Base-by-base conservation (phyloP, 192 early-diverging fungal species). In the Coemansia sp. region DNA sequence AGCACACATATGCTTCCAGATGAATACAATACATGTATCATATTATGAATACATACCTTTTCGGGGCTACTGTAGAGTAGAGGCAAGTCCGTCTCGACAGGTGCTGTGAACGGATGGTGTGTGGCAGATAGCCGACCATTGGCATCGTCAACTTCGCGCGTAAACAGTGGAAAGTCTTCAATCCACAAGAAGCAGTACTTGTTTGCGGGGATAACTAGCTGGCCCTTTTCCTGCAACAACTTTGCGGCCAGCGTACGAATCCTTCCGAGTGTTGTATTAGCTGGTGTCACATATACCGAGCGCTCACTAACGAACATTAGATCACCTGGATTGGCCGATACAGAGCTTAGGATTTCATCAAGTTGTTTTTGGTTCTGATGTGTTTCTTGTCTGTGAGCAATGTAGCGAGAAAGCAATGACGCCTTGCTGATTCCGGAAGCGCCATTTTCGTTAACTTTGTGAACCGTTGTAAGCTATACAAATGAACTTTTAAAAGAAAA, bases 91-190 rank as follows among this genome's bases (percentile, higher is more conserved):
- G 86, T 75, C 3, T 79, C 63, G 5, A 80, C 67, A 2, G 91
- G 92, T 2, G 94, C 89, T 3, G 94, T 96, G 63, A 96, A 96
- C 4, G 94, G 94, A 67, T 96, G 92, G 67, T 96, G 94, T 0
- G 92, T 96, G 18, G 94, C 80, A 11, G 78, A 68, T 9, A 87
- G 67, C 34, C 40, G 53, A 15, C 60, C 62, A 22, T 67, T 34
- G 3, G 66, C 66, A 15, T 73, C 80, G 33, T 84, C 83, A 4
- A 77, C 81, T 30, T 87, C 80, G 2, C 86, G 85, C 3, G 89
- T 89, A 59, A 96, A 96, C 18, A 96, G 72, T 8, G 94, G 94
- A 57, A 96, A 96, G 19, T 87, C 85, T 53, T 93, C 89, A 9
- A 96, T 67, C 94, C 94, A 96, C 42, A 92, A 52, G 59, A 96